phyloP scores from a whole-genome alignment of 805 yeast genomes.

The Blastobotrys attinorum region DNA sequence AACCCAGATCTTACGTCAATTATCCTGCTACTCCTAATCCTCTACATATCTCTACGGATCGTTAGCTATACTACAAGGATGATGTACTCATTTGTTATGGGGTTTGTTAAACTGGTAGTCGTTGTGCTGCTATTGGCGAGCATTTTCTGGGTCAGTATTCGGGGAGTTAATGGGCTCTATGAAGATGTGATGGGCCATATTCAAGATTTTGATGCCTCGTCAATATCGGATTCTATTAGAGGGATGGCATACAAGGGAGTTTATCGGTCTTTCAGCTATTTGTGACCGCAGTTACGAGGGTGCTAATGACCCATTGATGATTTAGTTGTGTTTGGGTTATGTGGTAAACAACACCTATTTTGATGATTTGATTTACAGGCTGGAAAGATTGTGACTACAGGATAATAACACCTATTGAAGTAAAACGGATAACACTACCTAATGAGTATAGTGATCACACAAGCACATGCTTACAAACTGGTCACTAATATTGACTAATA shows the following conservation, averaged over 20 bases:
- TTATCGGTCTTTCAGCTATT: not conserved
- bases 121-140: conserved; percentile 8
- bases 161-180: conserved; percentile 9
- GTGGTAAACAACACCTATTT: no score
- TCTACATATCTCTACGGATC: conserved; percentile 21
- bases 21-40: conserved; percentile 16
- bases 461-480: no score
- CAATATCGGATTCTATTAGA: not conserved
- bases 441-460: no score
- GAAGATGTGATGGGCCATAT: conserved; percentile 5
- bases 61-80: conserved; percentile 18
- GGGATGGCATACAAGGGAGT: not conserved
- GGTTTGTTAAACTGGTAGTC: conserved; percentile 14
- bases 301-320: no score
- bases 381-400: no score
- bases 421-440: no score
- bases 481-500: no score
- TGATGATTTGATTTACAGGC: no score
- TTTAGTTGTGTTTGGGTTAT: no score
- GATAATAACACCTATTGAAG: no score
- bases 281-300: not conserved
- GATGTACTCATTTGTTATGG: conserved; percentile 17
- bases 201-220: conserved; percentile 3
- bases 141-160: conserved; percentile 8
- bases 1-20: conserved; percentile 18